phyloP scores from a whole-genome alignment of 257 asterid species.

The Przewalskia tangutica region DNA sequence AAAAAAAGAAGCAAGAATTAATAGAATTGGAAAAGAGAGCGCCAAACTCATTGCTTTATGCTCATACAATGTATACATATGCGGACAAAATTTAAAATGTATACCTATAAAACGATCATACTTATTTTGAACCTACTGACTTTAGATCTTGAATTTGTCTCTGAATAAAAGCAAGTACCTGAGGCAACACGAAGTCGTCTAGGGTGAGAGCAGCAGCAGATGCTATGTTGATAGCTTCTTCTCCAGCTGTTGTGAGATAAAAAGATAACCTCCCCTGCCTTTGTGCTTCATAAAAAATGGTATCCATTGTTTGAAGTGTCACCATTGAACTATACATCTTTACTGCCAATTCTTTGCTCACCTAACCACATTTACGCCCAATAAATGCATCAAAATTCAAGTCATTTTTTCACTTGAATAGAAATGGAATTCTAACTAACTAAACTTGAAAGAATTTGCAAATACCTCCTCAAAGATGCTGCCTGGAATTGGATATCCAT shows the following conservation, averaged over 20 bases:
- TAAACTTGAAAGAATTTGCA: background rate
- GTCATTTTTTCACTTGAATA: background rate
- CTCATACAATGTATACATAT: background rate
- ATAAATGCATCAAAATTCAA: background rate
- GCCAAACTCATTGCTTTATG: background rate
- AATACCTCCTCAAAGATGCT: slow-evolving; percentile 48
- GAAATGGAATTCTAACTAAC: background rate
- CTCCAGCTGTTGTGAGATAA: slow-evolving; percentile 70
- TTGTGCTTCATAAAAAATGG: slow-evolving; percentile 72
- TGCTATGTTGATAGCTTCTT: slow-evolving; percentile 79
- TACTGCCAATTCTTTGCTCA: slow-evolving; percentile 58
- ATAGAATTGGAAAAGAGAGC: background rate
- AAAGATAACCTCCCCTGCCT: slow-evolving; percentile 84
- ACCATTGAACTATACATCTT: slow-evolving; percentile 72
- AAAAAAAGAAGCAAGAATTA: background rate
- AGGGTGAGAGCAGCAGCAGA: slow-evolving; percentile 81
- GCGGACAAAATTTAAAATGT: background rate
- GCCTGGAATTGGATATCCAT: slow-evolving; percentile 49
- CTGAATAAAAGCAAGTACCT: slow-evolving; percentile 10
- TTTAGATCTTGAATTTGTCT: background rate
- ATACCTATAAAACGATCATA: background rate
- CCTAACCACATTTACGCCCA: slow-evolving; percentile 11
- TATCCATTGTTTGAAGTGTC: slow-evolving; percentile 66
- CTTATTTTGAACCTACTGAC: background rate
- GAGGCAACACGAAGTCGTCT: slow-evolving; percentile 39